These are phyloP conservation scores for Orbilia ellipsospora DNA, from an alignment of 2,329 filamentous ascomycete species.

Conservation along the genomic window DNA sequence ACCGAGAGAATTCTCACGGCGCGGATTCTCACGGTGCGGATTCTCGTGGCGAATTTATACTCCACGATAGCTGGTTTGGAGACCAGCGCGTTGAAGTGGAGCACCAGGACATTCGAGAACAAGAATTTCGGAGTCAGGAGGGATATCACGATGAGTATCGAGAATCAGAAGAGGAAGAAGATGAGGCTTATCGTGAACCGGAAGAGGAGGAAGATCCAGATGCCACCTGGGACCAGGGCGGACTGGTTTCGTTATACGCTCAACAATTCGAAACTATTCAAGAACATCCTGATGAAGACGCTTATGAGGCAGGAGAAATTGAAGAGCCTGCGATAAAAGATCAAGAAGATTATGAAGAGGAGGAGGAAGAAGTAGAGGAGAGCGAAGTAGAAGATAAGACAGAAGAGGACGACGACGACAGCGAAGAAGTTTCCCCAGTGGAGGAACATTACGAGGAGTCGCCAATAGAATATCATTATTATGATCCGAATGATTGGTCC, in stretches of 20 bases:
- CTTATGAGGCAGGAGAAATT: too few relatives aligned
- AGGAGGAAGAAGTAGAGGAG: too few relatives aligned
- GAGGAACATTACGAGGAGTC: neutral
- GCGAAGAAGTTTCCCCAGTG: neutral
- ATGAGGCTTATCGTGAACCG: neutral
- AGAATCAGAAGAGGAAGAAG: neutral
- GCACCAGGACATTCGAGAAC: neutral
- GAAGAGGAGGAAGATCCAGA: constrained; percentile 10
- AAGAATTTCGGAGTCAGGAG: neutral
- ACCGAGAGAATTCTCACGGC: neutral
- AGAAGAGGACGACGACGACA: neutral
- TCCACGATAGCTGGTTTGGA: constrained; percentile 1
- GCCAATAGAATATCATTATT: too few relatives aligned
- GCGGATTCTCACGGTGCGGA: neutral
- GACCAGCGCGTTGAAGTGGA: neutral
- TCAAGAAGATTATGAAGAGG: too few relatives aligned
- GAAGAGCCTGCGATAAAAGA: too few relatives aligned
- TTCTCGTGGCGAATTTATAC: neutral
- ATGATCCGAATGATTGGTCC: too few relatives aligned
- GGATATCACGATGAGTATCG: too few relatives aligned
- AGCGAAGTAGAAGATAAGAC: neutral
- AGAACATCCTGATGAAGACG: neutral
- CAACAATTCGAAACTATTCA: neutral
- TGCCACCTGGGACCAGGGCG: neutral
- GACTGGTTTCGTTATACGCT: neutral